Base-by-base conservation (phyloP, 129 eudicot species). In the Artemisia annua region DNA sequence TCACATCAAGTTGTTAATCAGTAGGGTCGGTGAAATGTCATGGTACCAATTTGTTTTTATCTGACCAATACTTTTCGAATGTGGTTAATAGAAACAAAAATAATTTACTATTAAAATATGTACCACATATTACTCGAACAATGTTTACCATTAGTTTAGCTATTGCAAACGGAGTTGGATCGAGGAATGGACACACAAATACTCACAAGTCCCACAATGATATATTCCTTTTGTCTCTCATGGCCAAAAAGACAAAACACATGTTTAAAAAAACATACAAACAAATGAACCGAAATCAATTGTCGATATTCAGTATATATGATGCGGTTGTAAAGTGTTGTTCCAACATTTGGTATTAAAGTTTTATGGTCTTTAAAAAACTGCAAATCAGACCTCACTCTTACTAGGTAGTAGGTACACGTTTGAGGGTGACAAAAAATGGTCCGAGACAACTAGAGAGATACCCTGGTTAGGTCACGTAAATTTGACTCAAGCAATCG, bases 161-260 rank as follows among this genome's bases (percentile, higher is more conserved):
- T n/a, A 63, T 18, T 22, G 53, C 19, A 61, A 77, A 48, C n/a
- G 39, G 4, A 43, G 60, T 43, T 70, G 51, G 71, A 70, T 70
- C 44, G 30, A 71, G 22, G 73, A 28, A 78, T 0, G 44, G 72
- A 64, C 66, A 72, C 71, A 63, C 72, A 70, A 70, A 64, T 63
- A 54, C 58, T 78, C 49, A 55, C 61, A 78, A 78, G 77, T 78
- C 72, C 77, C 77, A 78, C 77, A 46, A 71, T 44, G 63, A 26
- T 18, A 67, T 78, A 71, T 78, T 71, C 82, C 59, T 71, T 78
- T 78, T 64, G 73, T 78, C 82, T 32, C 59, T 60, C 14, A 44
- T 16, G 28, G 59, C 13, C 18, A 63, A 70, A 55, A 78, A 6
- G 77, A 71, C 58, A 56, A 77, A 70, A 39, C 22, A 69, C 7